phyloP scores from a whole-genome alignment of 1,284 basidiomycete genomes.

The Microbotryum scabiosae region DNA sequence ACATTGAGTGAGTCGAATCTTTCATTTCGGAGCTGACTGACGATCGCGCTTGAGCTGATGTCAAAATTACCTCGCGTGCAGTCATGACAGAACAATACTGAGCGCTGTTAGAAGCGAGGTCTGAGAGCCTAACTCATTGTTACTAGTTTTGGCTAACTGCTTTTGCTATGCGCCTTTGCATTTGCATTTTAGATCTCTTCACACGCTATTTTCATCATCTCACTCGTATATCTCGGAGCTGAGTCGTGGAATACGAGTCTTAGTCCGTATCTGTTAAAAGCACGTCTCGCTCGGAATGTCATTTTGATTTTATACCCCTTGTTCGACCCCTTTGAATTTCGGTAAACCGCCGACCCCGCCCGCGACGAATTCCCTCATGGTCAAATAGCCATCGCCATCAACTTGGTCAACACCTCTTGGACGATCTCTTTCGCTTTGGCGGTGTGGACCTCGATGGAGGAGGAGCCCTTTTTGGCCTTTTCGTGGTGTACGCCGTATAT shows the following conservation, averaged over 20 bases:
- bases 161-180: too few species aligned
- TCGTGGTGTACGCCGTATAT: slow-evolving; percentile 82
- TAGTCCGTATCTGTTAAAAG: too few species aligned
- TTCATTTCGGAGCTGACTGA: neutral
- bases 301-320: slow-evolving; percentile 35
- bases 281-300: too few species aligned
- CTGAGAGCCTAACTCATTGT: too few species aligned
- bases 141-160: too few species aligned
- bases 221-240: too few species aligned
- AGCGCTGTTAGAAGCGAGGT: too few species aligned
- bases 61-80: slow-evolving; percentile 4
- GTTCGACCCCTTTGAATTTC: slow-evolving; percentile 57
- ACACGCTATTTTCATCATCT: too few species aligned
- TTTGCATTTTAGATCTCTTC: too few species aligned
- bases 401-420: slow-evolving; percentile 57
- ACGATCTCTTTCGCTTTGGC: slow-evolving; percentile 78
- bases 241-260: too few species aligned
- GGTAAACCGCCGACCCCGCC: slow-evolving; percentile 72
- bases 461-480: slow-evolving; percentile 77
- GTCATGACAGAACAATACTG: slow-evolving; percentile 40
- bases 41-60: neutral
- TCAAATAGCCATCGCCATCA: slow-evolving; percentile 72
- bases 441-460: slow-evolving; percentile 70
- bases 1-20: slow-evolving; percentile 54
- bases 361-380: slow-evolving; percentile 67